Conservation (phyloP, 192 early-diverging fungal species). For the Coemansia sp. region DNA sequence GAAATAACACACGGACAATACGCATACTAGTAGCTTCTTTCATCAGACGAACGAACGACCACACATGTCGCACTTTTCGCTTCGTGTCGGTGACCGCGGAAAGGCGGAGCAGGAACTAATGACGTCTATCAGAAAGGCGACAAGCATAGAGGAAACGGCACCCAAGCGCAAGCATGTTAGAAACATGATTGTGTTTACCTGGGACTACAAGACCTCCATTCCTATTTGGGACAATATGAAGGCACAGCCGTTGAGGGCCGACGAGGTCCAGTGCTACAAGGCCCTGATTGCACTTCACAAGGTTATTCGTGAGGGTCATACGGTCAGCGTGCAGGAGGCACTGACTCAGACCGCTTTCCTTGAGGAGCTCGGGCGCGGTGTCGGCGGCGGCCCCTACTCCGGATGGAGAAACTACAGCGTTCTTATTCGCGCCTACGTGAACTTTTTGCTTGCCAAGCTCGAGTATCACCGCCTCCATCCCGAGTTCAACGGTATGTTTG, state of each 20-base stretch:
- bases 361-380: conserved; percentile 60
- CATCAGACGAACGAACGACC: conserved; percentile 17
- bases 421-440: conserved; percentile 87
- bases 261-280: conserved; percentile 97
- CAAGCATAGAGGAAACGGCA: conserved; percentile 81
- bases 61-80: conserved; percentile 51
- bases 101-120: conserved; percentile 86
- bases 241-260: conserved; percentile 81
- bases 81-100: conserved; percentile 60
- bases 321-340: conserved; percentile 78
- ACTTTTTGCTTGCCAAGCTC: conserved; percentile 86
- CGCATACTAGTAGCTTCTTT: neutral
- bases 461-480: conserved; percentile 89
- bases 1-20: neutral
- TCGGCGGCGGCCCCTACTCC: conserved; percentile 34
- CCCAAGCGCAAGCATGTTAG: conserved; percentile 97
- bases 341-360: conserved; percentile 78
- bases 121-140: conserved; percentile 88
- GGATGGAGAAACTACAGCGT: conserved; percentile 66
- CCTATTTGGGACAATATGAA: conserved; percentile 85
- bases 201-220: conserved; percentile 84
- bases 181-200: conserved; percentile 88
- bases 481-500: conserved; percentile 92
- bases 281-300: conserved; percentile 93
- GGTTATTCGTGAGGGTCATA: conserved; percentile 90